Evolutionary conservation across 176 grass and related monocot genomes (phyloP).

Genomic region (Carex kokanica): DNA sequence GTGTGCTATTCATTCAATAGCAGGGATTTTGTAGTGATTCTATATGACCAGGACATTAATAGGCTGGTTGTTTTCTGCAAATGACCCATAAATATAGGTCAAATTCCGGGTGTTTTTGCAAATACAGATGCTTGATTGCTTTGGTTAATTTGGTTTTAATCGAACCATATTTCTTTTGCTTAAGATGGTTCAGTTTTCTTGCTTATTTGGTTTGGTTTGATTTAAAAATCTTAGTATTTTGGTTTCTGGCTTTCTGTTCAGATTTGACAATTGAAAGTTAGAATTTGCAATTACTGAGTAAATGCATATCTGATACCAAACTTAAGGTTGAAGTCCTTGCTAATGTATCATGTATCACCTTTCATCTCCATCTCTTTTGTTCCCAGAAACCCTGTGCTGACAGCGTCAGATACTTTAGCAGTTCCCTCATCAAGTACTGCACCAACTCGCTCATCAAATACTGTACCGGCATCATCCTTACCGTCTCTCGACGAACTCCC

Average conservation of each 20-base stretch:
- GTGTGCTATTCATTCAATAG: neutral
- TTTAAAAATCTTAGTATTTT: neutral
- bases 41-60: neutral
- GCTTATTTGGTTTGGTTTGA: neutral
- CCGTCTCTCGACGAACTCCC: constrained; percentile 69
- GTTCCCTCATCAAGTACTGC: constrained; percentile 12
- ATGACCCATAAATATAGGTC: neutral
- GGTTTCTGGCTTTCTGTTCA: neutral
- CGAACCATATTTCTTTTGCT: neutral
- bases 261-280: neutral
- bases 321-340: constrained; percentile 12
- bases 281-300: neutral
- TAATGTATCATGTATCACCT: neutral
- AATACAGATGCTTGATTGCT: neutral
- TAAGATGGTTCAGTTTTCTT: neutral
- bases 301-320: neutral
- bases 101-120: neutral
- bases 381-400: constrained; percentile 13
- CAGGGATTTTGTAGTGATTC: too few species aligned
- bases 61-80: neutral
- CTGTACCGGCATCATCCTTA: constrained; percentile 27
- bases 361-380: neutral
- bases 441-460: constrained; percentile 30
- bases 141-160: neutral
- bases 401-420: neutral